Percentiles rank a stretch among this genome's conserved stretches.
These are phyloP conservation scores for Ilex aquifolium DNA, from an alignment of 257 asterid genomes.

Conservation along the genomic window DNA sequence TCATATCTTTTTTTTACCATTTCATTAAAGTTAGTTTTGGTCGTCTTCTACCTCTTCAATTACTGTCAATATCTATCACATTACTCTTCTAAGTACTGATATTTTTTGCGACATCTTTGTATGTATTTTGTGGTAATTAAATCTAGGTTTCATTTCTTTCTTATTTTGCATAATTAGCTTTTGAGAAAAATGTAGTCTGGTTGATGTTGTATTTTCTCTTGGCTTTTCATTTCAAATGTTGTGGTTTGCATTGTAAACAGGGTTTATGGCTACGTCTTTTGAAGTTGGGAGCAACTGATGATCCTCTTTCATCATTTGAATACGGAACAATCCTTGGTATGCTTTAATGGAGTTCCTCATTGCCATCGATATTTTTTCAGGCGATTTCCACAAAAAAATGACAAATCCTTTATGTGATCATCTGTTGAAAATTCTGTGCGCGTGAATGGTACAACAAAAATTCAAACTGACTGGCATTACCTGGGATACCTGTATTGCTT, in stretches of 20 bases:
- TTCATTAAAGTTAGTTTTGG: too few relatives aligned
- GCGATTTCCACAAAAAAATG: background rate
- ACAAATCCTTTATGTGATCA: background rate
- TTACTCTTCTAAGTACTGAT: too few relatives aligned
- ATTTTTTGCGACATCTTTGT: too few relatives aligned
- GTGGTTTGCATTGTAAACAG: slow-evolving; percentile 33
- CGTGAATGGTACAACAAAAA: slow-evolving; percentile 12
- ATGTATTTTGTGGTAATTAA: too few relatives aligned
- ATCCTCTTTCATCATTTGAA: slow-evolving; percentile 95
- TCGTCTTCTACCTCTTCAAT: too few relatives aligned
- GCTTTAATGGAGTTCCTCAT: slow-evolving; percentile 19
- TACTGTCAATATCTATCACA: too few relatives aligned
- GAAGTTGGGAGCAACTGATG: slow-evolving; percentile 91
- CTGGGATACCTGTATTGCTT: slow-evolving; percentile 22
- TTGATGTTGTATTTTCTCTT: too few relatives aligned
- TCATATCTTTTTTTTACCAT: too few relatives aligned
- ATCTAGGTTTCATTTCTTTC: background rate
- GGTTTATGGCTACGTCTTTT: slow-evolving; percentile 91
- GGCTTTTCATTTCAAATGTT: slow-evolving; percentile 6
- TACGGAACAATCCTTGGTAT: slow-evolving; percentile 93
- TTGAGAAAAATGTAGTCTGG: too few relatives aligned
- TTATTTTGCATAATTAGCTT: background rate
- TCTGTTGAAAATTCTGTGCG: background rate
- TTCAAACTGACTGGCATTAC: slow-evolving; percentile 19
- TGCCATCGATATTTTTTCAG: slow-evolving; percentile 3